Base-by-base conservation (phyloP, 495 filamentous ascomycete genomes). In the Aspergillus steynii region DNA sequence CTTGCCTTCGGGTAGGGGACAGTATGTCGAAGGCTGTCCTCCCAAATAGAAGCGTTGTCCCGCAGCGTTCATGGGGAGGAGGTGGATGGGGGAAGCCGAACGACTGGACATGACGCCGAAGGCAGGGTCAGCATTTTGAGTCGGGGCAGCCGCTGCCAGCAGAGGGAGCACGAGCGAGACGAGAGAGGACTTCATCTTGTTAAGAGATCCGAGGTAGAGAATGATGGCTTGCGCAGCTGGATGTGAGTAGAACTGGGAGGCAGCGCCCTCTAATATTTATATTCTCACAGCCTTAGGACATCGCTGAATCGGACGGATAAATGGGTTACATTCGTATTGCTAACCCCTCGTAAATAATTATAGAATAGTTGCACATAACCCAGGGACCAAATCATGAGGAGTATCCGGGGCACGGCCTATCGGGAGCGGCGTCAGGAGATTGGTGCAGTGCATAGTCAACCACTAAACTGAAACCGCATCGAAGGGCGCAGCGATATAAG, bases 81-180 rank as follows among this genome's bases (percentile, higher is more conserved):
- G 69, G 64, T 81, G 77, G 67, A 81, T 74, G 20, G 76, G 75
- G 1, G 74, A 78, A 47, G 58, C 76, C 4, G 77, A 80, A 58
- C 73, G 76, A 47, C 62, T 47, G 59, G 78, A 63, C 70, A 77
- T 75, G 37, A 77, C 70, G 47, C 62, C 57, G 65, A 77, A 77
- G 42, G 66, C 62, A 68, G 57, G 65, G 20, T 63, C 29, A 6
- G 61, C 53, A 10, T 50, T 14, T 50, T 60, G 29, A n/a, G 65
- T 37, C 34, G 71, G 72, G 8, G 66, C 71, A 9, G 73, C 71
- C 25, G 68, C 64, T 6, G 71, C 71, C 60, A 71, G 50, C 5
- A 77, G 58, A 48, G 70, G 73, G 14, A 73, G 70, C 31, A 62
- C 61, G 29, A 75, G 62, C 55, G 72, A 58, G 47, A 63, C 29